These are phyloP conservation scores for Nakazawaea ernobii DNA, from an alignment of 805 yeast species.

Conservation along the genomic window DNA sequence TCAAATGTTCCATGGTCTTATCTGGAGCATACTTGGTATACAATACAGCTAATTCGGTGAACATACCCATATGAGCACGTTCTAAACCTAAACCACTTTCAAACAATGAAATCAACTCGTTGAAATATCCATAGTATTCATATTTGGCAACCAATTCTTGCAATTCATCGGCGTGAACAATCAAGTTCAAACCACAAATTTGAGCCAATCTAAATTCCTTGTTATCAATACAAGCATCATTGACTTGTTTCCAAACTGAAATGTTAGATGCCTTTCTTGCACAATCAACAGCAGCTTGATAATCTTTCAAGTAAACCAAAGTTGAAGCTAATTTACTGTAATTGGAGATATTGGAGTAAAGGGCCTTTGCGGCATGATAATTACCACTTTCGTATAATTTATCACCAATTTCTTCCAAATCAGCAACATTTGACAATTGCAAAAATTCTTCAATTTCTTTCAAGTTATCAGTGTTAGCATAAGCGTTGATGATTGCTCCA, in stretches of 20 bases:
- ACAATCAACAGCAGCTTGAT: conserved; percentile 96
- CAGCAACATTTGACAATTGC: conserved; percentile 87
- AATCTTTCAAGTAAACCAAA: conserved; percentile 83
- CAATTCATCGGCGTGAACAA: conserved; percentile 95
- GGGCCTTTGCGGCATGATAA: conserved; percentile 88
- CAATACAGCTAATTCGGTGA: conserved; percentile 88
- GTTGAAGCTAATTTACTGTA: conserved; percentile 97
- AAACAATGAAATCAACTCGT: conserved; percentile 83
- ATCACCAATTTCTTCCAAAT: conserved; percentile 89
- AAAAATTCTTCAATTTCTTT: conserved; percentile 81
- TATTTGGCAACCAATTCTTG: conserved; percentile 83
- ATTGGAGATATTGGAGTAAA: conserved; percentile 82
- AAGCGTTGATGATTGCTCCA: conserved; percentile 83
- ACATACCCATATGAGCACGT: conserved; percentile 99
- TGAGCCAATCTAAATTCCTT: conserved; percentile 95
- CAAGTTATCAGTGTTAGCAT: conserved; percentile 72
- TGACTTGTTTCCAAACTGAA: conserved; percentile 95
- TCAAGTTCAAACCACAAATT: conserved; percentile 95
- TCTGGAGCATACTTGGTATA: conserved; percentile 89
- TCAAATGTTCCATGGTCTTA: conserved; percentile 92
- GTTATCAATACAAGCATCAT: conserved; percentile 92
- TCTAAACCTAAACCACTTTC: conserved; percentile 95
- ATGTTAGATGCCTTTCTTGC: conserved; percentile 96
- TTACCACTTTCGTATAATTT: conserved; percentile 73
- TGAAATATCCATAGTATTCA: conserved; percentile 87